Evolutionary conservation across 352 stramenopile species (phyloP), one percentile per base, ranked within the genome.

Genomic region (Lagenidium giganteum): DNA sequence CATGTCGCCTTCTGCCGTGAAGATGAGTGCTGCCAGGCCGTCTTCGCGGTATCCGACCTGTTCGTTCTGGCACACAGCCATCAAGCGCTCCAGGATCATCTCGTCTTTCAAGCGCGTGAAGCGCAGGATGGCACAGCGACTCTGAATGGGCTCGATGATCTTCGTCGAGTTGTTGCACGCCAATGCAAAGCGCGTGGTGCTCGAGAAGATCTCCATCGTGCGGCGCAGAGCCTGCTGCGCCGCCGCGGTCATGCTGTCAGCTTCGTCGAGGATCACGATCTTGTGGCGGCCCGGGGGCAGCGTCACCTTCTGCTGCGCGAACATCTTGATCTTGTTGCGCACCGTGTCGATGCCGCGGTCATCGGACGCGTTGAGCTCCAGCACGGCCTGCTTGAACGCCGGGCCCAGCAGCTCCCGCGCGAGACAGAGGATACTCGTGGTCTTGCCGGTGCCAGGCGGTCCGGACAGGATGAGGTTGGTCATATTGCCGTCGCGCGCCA

Each of bases 111-210:
- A 75, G 17, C 92, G 70, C 35, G 86, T 96, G 70, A 98, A 99
- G 4, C 97, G 92, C 23, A 99, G 66, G 56, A 99, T 99, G 31
- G 97, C 96, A 41, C 96, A 98, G 42, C 97, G 88, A 57, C 76
- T 97, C 85, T 99, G 79, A 60, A 99, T 99, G 22, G 97, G 95
- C 67, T 99, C 96, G 61, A 99, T 99, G 58, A 99, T 98, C 79
- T 99, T 99, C 21, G 93, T 98, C 18, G 84, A 98, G 37, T 97
- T 90, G 72, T 99, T 99, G 71, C 97, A 99, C 4, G 96, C 96
- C 41, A 99, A 64, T 12, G 96, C 96, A 64, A 99, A 99, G 3
- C 97, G 84, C 31, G 96, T 99, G 5, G 96, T 98, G 50, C 81
- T 83, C 34, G 94, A 98, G 65, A 98, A 99, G 22, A 99, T 87